A percentile compares a stretch with the other conserved stretches of the same genome.
Conservation (phyloP, 495 filamentous ascomycete species). For the Neurospora pannonica region DNA sequence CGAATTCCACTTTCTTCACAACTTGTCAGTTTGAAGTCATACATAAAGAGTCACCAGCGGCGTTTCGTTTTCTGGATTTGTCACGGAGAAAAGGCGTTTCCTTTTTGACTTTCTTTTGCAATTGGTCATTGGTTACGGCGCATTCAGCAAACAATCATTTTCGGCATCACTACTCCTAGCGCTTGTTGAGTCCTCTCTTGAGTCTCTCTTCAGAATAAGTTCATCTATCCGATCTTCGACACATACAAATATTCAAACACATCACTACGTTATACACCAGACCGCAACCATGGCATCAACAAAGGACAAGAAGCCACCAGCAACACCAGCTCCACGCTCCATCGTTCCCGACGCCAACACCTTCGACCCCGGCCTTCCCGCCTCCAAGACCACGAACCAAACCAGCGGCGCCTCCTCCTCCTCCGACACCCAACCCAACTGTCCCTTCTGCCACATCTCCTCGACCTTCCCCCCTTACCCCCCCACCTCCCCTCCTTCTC, state of each 20-base stretch:
- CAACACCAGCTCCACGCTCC: not conserved
- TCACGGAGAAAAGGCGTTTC: not conserved
- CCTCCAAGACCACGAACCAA: not conserved
- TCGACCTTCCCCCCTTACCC: conserved; percentile 34
- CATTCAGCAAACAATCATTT: not conserved
- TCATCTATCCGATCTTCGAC: not conserved
- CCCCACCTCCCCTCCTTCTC: conserved; percentile 24
- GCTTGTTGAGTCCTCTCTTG: not conserved
- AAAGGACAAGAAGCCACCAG: not conserved
- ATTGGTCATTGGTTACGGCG: not conserved
- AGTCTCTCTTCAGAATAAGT: not conserved
- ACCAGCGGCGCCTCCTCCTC: not conserved
- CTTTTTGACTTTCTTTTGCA: not conserved
- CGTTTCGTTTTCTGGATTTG: not conserved
- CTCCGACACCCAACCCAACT: conserved; percentile 18
- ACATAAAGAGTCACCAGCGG: not conserved
- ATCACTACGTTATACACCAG: not conserved
- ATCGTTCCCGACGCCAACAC: not conserved
- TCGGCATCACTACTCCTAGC: not conserved
- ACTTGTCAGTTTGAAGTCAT: not conserved
- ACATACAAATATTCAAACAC: not conserved
- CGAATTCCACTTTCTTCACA: not conserved
- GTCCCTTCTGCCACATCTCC: conserved; percentile 62
- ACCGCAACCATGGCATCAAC: too few relatives aligned
- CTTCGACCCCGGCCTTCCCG: conserved; percentile 5